Base-by-base conservation (phyloP, 495 filamentous ascomycete genomes). In the Penicilliopsis zonata region DNA sequence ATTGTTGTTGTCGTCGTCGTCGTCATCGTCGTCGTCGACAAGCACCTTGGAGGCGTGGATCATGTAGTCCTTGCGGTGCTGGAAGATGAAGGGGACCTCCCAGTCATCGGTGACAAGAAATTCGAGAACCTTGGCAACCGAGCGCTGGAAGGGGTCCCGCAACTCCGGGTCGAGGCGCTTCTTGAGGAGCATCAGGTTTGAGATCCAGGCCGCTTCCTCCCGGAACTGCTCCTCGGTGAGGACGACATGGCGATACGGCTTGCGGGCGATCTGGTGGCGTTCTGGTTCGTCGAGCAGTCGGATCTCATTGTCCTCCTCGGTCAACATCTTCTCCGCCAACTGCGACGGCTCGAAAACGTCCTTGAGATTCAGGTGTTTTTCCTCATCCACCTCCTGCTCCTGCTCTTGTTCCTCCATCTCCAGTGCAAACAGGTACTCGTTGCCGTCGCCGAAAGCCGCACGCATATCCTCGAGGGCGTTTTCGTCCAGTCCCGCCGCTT, bases 271-370 rank as follows among this genome's bases (percentile, higher is more conserved):
- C 48, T 98, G 90, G 56, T 93, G 90, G 35, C 90, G 76, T 55
- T 98, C 90, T 2, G 90, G 92, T 36, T 94, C 78, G 52, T 98
- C 90, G 9, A 69, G 71, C 31, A 72, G 64, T 10, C 90, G 81
- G 35, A 98, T 95, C 31, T 71, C 62, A 51, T 95, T 92, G 46
- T 98, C 90, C 29, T 85, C 86, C 34, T 96, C 90, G 3, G 90
- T 98, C 20, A 98, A 73, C 53, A 96, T 81, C 55, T 82, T 84
- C 53, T 96, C 90, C 22, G 74, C 73, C 24, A 98, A 74, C 54
- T 96, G 83, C 1, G 86, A 87, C 2, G 92, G 92, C 55, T 98
- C 90, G 38, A 98, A 96, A 35, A 98, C 87, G 51, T 96, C 88
- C 57, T 94, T 94, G 26, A 98, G 65, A 51, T 95, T 82, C n/a